Conservation (phyloP, 176 grass and related monocot species). For the Pontederia paniculata region DNA sequence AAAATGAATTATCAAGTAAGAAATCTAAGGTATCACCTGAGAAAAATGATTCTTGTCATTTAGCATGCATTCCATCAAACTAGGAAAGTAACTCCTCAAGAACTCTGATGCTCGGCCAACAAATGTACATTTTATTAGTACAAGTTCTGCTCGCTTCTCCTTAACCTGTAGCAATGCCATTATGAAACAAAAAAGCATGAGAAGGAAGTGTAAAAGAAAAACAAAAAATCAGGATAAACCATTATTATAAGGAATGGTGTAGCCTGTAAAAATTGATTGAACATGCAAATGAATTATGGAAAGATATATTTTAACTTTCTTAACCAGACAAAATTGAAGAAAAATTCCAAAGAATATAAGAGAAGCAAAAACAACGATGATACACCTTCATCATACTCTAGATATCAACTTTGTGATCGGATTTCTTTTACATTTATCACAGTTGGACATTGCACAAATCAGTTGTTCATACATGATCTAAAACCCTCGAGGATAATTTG, state of each 20-base stretch:
- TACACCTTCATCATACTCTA: no score
- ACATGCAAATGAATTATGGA: no score
- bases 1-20: background rate
- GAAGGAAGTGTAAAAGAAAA: background rate
- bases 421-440: background rate
- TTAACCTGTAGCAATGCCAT: constrained; percentile 56
- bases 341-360: no score
- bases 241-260: no score
- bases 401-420: no score
- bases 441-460: no score
- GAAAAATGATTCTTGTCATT: constrained; percentile 81
- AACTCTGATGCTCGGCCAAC: constrained; percentile 88
- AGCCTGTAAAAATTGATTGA: no score
- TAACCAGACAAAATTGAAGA: no score
- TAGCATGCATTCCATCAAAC: constrained; percentile 78
- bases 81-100: constrained; percentile 88
- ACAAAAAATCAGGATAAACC: background rate
- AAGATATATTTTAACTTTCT: no score
- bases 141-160: constrained; percentile 97
- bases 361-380: no score
- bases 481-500: background rate
- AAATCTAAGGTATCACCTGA: constrained; percentile 45
- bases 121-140: constrained; percentile 89
- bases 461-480: background rate
- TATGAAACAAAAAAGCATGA: background rate